Evolutionary conservation across 1,139 yeast genomes (phyloP), one percentile per base, ranked within the genome.

Genomic region (Ogataea hybrid): DNA sequence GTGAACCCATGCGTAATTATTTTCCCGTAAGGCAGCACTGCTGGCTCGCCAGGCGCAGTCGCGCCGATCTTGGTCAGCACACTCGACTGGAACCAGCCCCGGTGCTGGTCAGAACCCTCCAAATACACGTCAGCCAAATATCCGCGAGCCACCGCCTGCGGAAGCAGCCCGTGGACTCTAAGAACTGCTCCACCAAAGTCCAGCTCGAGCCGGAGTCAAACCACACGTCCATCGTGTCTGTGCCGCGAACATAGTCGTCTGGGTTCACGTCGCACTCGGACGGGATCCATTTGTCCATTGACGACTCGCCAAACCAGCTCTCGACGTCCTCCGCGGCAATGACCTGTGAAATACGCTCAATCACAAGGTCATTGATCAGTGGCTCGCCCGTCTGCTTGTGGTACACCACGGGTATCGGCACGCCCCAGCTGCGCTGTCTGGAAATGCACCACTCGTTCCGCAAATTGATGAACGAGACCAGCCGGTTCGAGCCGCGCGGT

Each of bases 31-130:
- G 98, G 98, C 5, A 79, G 69, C 3, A 70, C 64, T 5, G 58
- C 54, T 1, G 47, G 51, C 4, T 53, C 57, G 0, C 67, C 53
- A 9, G 63, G 57, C 2, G 80, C 32, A 5, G 41, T 37, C 4
- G 49, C 46, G 18, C 77, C 90, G 23, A 88, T 74, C 56, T 81
- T 85, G 28, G 95, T 90, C 46, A 94, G 68, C 29, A 94, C 67
- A 1, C 97, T 88, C 21, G 96, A 87, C 65, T 92, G 99, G 62
- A 92, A 92, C 99, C 99, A 92, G 0, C 99, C 99, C 48, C 99
- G 76, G 59, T 94, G 98, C 62, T 92, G 99, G 60, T 92, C 99
- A 27, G 92, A 79, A 1, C 99, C 99, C 67, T 92, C 99, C 16
- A 90, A 64, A 58, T 88, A 90, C 12, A 87, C 74, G 59, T 90